phyloP scores from a whole-genome alignment of 768 basidiomycete genomes.

The Termitomyces sp. region DNA sequence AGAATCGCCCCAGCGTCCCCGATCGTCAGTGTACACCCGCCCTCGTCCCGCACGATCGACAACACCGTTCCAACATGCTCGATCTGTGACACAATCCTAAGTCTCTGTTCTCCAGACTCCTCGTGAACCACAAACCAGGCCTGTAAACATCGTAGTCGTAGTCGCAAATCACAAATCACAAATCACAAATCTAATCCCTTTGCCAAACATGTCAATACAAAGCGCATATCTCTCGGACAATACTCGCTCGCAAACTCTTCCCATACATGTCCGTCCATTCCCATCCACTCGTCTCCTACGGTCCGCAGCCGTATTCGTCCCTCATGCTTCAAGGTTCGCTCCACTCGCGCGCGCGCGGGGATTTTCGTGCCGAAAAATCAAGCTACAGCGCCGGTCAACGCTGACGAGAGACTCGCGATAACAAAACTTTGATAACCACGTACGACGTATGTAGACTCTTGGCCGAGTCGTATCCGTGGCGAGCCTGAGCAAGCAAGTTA shows the following conservation, averaged over 20 bases:
- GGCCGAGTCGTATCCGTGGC: too few relatives aligned
- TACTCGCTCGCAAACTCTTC: not conserved
- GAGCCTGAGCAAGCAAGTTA: too few relatives aligned
- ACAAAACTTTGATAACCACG: too few relatives aligned
- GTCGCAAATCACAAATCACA: too few relatives aligned
- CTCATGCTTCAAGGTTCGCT: too few relatives aligned
- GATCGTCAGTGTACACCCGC: slow-evolving; percentile 83
- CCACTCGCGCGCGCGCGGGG: not conserved
- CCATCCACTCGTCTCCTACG: too few relatives aligned
- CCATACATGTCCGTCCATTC: too few relatives aligned
- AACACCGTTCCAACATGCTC: slow-evolving; percentile 83
- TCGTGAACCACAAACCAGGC: slow-evolving; percentile 41
- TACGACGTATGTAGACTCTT: too few relatives aligned
- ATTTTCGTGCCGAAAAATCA: not conserved
- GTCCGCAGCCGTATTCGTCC: too few relatives aligned
- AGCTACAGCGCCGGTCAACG: too few relatives aligned
- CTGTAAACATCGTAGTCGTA: slow-evolving; percentile 60
- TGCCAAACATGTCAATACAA: slow-evolving; percentile 8
- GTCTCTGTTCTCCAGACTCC: too few relatives aligned
- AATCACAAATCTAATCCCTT: not conserved
- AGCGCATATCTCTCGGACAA: not conserved
- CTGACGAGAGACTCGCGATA: too few relatives aligned
- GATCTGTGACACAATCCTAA: slow-evolving; percentile 43
- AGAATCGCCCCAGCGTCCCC: slow-evolving; percentile 66
- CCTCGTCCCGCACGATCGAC: slow-evolving; percentile 53